phyloP scores from a whole-genome alignment of 2,329 filamentous ascomycete species.

The Hymenotorrendiella dingleyae region DNA sequence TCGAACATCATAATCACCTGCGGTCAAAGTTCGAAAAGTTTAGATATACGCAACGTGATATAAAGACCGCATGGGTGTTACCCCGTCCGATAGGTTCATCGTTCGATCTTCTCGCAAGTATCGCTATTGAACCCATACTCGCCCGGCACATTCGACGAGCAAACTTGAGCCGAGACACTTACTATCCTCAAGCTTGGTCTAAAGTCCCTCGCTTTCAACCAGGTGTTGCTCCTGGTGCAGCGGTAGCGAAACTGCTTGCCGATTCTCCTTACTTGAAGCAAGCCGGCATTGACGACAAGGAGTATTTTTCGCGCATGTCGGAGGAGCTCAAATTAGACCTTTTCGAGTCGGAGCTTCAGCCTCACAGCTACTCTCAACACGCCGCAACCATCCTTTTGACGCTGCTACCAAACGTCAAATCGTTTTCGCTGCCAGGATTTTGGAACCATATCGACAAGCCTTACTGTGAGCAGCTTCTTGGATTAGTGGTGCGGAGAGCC shows the following conservation, averaged over 20 bases:
- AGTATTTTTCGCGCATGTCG: slow-evolving; percentile 4
- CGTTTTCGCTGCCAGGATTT: slow-evolving; percentile 3
- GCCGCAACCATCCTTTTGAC: slow-evolving; percentile 9
- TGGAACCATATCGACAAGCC: slow-evolving; percentile 6
- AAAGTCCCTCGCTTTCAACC: background rate
- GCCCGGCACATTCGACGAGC: slow-evolving; percentile 8
- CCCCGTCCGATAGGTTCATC: too few species aligned
- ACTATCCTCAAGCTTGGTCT: too few species aligned
- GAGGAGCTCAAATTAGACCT: too few species aligned
- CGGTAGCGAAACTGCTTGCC: slow-evolving; percentile 1
- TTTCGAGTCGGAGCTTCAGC: too few species aligned
- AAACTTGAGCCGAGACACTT: slow-evolving; percentile 3
- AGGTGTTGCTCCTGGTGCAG: background rate
- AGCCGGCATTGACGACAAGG: background rate
- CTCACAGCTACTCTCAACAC: slow-evolving; percentile 6
- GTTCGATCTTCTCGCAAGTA: slow-evolving; percentile 5
- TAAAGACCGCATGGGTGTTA: slow-evolving; percentile 5
- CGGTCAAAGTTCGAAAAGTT: slow-evolving; percentile 5
- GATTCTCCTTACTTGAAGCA: background rate
- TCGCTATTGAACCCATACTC: slow-evolving; percentile 8
- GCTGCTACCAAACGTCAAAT: slow-evolving; percentile 11
- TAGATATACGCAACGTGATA: background rate
- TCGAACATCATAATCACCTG: slow-evolving; percentile 6
- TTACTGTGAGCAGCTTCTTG: background rate
- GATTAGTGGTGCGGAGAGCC: background rate